A percentile compares a stretch with the other conserved stretches of the same genome.
phyloP scores from a whole-genome alignment of 2,329 filamentous ascomycete species.

The Aspergillus sp. region DNA sequence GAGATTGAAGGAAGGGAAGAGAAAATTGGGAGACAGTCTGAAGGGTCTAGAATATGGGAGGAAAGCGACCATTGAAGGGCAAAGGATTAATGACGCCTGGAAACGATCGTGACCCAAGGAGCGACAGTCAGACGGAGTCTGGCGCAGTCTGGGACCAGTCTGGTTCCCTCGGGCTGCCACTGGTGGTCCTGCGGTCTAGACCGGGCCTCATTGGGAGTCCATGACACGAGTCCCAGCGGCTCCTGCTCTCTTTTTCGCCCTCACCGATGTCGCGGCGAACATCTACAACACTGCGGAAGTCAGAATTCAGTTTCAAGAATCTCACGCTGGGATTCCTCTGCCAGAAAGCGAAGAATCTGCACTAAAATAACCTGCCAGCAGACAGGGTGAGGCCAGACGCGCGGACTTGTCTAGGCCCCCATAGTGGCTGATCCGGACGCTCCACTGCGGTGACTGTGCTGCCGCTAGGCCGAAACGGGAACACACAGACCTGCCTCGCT shows the following conservation, averaged over 20 bases:
- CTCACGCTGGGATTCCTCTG: not conserved
- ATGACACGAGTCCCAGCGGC: constrained; percentile 22
- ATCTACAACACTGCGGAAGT: not conserved
- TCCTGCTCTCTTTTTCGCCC: not conserved
- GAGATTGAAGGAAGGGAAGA: constrained; percentile 19
- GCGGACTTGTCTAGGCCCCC: constrained; percentile 22
- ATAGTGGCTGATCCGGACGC: constrained; percentile 23
- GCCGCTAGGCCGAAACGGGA: constrained; percentile 15
- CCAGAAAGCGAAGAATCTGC: not conserved
- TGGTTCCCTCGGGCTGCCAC: constrained; percentile 16
- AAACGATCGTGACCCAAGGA: constrained; percentile 15
- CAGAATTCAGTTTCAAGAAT: not conserved
- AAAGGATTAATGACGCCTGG: constrained; percentile 20
- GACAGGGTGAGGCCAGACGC: constrained; percentile 3
- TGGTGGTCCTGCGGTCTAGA: constrained; percentile 23
- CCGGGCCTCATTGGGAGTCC: constrained; percentile 20
- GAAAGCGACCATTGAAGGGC: constrained; percentile 19
- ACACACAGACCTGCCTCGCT: constrained; percentile 19
- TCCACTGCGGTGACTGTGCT: constrained; percentile 12
- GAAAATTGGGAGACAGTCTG: constrained; percentile 15
- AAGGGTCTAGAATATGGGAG: constrained; percentile 16
- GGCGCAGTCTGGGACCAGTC: too few relatives aligned
- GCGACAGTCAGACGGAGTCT: not conserved
- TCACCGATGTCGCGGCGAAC: not conserved
- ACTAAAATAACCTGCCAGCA: constrained; percentile 2